Base-by-base conservation (phyloP, 352 stramenopile species). In the Phytophthora multivora region DNA sequence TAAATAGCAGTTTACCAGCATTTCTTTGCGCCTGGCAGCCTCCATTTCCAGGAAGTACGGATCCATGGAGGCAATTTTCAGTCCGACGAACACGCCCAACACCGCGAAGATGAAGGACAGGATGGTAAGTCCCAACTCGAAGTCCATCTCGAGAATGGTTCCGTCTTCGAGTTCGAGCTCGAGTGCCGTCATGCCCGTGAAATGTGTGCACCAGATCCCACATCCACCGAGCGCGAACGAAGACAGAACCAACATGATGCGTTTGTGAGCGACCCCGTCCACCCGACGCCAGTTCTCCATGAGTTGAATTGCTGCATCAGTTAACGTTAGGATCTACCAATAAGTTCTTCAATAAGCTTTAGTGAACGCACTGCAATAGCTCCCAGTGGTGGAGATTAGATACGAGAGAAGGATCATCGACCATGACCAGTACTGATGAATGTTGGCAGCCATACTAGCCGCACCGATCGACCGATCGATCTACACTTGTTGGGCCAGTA, bases 191-290 rank as follows among this genome's bases (percentile, higher is more conserved):
- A 90, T 90, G 31, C 80, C 80, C n/a, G 79, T 83, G 57, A 90
- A 89, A 25, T 90, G 80, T 49, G 76, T 89, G 60, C 65, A 71
- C 80, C 79, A 90, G 33, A 90, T 89, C 9, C 77, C 79, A 31
- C 77, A 86, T 5, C 79, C 80, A 16, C 80, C 79, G 5, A 90
- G 47, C 2, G 71, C 56, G 25, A 86, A 46, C 0, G 76, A 47
- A 9, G 80, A 79, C 0, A 84, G 40, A 6, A 59, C 11, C 2
- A 90, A 59, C 58, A 90, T 63, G 6, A 69, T 2, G 16, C 65
- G 57, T 52, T 87, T 88, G 19, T 66, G 43, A 40, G 35, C 6
- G 16, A 58, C 23, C 15, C 54, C 38, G 51, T 72, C 55, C 57
- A 70, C 25, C 50, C 28, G 46, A 9, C 77, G 80, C 80, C 80